phyloP scores from a whole-genome alignment of 179 eudicot species.

The Patellifolia procumbens region DNA sequence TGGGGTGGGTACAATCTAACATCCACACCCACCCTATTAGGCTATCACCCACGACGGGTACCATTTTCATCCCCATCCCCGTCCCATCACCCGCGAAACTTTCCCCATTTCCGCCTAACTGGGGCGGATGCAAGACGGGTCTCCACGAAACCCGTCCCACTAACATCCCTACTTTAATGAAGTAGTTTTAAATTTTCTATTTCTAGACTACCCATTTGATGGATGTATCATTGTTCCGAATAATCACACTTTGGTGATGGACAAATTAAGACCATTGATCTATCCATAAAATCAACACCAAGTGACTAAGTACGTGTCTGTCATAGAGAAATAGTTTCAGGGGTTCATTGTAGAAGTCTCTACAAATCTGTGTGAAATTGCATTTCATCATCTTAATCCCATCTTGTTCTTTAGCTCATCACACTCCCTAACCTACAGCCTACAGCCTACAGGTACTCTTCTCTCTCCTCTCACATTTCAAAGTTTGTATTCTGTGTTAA shows the following conservation, averaged over 20 bases:
- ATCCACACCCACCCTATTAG: no score
- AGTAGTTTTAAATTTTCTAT: not conserved
- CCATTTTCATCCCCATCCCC: no score
- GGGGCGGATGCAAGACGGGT: no score
- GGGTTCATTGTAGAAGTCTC: not conserved
- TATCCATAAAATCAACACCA: no score
- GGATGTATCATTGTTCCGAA: no score
- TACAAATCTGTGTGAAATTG: not conserved
- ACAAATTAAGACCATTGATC: conserved; percentile 8
- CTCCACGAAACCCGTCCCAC: no score
- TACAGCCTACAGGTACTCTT: conserved; percentile 10
- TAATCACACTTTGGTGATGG: not conserved
- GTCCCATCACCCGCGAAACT: no score
- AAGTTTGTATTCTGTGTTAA: not conserved
- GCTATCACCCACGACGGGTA: no score
- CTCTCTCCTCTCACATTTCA: not conserved
- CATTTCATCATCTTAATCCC: not conserved
- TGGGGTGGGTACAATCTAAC: no score
- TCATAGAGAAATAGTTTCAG: not conserved
- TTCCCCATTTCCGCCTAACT: no score
- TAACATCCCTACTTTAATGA: no score
- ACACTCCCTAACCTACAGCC: conserved; percentile 8
- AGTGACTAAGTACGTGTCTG: not conserved
- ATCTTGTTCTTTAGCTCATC: not conserved
- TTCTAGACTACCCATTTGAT: no score